These are phyloP conservation scores for Trichoderma atroviride DNA, from an alignment of 2,329 filamentous ascomycete species.

Conservation along the genomic window DNA sequence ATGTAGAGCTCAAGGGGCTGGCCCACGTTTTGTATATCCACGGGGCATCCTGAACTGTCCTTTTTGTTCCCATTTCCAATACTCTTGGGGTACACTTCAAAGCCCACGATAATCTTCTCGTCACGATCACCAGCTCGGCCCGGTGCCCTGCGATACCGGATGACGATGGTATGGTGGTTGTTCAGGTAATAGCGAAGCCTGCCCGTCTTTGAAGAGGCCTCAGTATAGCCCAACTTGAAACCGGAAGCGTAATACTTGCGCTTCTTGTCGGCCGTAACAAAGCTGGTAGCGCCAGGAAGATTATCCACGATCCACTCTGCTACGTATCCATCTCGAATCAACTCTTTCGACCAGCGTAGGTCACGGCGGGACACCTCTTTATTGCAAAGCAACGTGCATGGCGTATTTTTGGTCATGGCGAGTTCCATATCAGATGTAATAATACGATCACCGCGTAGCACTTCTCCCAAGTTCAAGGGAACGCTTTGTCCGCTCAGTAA, in stretches of 20 bases:
- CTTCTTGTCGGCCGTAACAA: constrained; percentile 81
- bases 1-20: constrained; percentile 71
- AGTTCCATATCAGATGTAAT: constrained; percentile 82
- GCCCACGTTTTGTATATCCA: constrained; percentile 63
- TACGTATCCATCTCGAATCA: constrained; percentile 81
- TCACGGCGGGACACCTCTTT: constrained; percentile 65
- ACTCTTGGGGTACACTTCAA: constrained; percentile 89
- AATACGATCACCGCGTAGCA: constrained; percentile 84
- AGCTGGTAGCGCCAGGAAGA: constrained; percentile 83
- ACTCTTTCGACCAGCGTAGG: constrained; percentile 67
- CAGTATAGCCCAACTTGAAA: constrained; percentile 83
- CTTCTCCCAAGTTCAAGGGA: constrained; percentile 82
- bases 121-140: constrained; percentile 69
- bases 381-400: constrained; percentile 74
- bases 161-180: constrained; percentile 85
- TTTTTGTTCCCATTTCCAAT: constrained; percentile 64
- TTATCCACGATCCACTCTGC: constrained; percentile 94
- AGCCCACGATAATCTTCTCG: constrained; percentile 81
- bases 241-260: constrained; percentile 87
- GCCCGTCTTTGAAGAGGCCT: constrained; percentile 61
- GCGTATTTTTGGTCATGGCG: constrained; percentile 72
- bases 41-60: constrained; percentile 67
- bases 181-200: constrained; percentile 74
- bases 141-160: constrained; percentile 74
- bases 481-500: constrained; percentile 77